Evolutionary conservation across 176 grass and related monocot species (phyloP), one percentile per base, ranked within the genome.

Genomic region (Dendrocalamus sinicus): DNA sequence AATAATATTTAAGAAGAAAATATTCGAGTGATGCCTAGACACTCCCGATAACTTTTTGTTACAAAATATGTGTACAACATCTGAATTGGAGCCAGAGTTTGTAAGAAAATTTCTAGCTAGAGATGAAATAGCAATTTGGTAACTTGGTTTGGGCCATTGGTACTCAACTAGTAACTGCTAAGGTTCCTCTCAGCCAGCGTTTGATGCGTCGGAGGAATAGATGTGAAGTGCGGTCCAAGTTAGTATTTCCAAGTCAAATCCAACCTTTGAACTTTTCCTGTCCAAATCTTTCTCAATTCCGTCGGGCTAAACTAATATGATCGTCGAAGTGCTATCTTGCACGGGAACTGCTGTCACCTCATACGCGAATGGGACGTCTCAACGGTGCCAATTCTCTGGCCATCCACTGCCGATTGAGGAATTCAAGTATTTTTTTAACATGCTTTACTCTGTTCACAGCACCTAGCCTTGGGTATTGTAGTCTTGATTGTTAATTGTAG

Each of bases 161-260:
- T 52, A 16, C 50, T 16, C 14, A 52, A 1, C 50, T 16, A 52
- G 50, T 16, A n/a, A 22, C 20, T n/a, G 20, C 8, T 8, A 15
- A 47, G 68, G 19, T 74, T 84, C 8, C 13, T 59, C 26, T 59
- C 40, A n/a, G 8, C 55, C n/a, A 67, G 50, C 13, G 20, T 81
- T 51, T 12, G 37, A 43, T 81, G 22, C 16, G 12, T 4, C 3
- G 5, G 23, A 50, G 7, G 44, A 19, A 63, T 63, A 53, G 2
- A 77, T 44, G 7, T 70, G 5, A 72, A 86, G 72, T 86, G 9
- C 52, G 47, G 43, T 12, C 48, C 44, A 90, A 43, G 76, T 79
- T 32, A 68, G 58, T 12, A 37, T 52, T 62, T 35, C 23, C 19
- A 46, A 64, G 66, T 90, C 79, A 47, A 83, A 57, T 28, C 20